Evolutionary conservation across 2,329 filamentous ascomycete species (phyloP), one percentile per base, ranked within the genome.

Genomic region (Hirsutella rhossiliensis): DNA sequence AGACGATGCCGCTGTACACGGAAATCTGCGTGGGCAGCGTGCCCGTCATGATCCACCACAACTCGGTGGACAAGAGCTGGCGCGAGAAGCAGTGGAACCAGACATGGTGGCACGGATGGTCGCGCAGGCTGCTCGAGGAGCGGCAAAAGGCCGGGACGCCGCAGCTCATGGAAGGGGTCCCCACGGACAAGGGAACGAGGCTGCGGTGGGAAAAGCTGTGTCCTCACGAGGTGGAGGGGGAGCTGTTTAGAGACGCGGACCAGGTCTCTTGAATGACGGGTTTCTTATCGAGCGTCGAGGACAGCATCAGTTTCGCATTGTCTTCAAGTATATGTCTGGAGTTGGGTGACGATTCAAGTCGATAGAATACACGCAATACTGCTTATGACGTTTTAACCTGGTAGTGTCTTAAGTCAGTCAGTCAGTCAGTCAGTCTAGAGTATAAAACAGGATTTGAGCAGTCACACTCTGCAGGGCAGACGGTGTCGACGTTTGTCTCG

Each of bases 21-120:
- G 55, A 60, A 34, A 47, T 59, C 2, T 60, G 56, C 43, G 44
- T 54, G 12, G 56, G 53, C 29, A 47, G 51, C 6, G 52, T 56
- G 11, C 57, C 56, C 17, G 54, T 53, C 43, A 55, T 59, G 45
- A 52, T 59, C 3, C 56, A 58, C 19, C 57, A 60, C 47, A 57
- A 56, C 47, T 51, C 49, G 29, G 38, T 49, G 20, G 45, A 53
- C 39, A 54, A 55, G 45, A 23, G 18, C 5, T 42, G 48, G 32
- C 45, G 52, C n/a, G 48, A 54, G 30, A 38, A 15, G 15, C 52
- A 56, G 42, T 59, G 56, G 56, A 19, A 46, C 13, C 40, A 50
- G 43, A 49, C 50, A 20, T 59, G 56, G 55, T 56, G 54, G 54
- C 47, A 52, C 28, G 50, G 50, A 0, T 41, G 44, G 5, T 43